These are phyloP conservation scores for Helicostylum pulchrum DNA, from an alignment of 192 early-diverging fungal genomes.

Conservation along the genomic window DNA sequence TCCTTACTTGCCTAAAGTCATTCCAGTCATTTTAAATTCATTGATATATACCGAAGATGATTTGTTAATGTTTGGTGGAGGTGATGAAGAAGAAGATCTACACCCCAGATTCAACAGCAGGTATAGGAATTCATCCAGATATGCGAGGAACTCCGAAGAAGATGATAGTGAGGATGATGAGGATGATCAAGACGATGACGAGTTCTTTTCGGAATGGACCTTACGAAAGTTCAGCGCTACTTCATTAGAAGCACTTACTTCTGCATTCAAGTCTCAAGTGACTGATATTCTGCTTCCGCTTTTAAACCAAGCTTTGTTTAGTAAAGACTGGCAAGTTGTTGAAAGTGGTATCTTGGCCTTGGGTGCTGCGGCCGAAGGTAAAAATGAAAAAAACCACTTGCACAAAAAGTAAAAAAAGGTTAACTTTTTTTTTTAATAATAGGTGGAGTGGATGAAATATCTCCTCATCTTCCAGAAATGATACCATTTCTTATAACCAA, in stretches of 20 bases:
- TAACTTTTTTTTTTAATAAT: not conserved
- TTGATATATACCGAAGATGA: constrained; percentile 97
- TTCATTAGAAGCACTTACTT: constrained; percentile 87
- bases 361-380: constrained; percentile 94
- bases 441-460: constrained; percentile 75
- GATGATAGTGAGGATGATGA: constrained; percentile 1
- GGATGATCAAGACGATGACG: constrained; percentile 8
- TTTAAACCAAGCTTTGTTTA: constrained; percentile 74
- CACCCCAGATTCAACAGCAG: too few species aligned
- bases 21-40: constrained; percentile 86
- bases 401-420: not conserved
- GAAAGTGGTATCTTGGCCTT: constrained; percentile 96
- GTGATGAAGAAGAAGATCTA: constrained; percentile 76
- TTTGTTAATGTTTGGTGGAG: constrained; percentile 61
- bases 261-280: constrained; percentile 80
- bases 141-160: constrained; percentile 39
- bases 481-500: constrained; percentile 79
- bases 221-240: constrained; percentile 96
- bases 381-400: too few species aligned
- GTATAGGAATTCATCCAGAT: too few species aligned
- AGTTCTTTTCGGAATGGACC: constrained; percentile 88
- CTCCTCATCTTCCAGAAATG: constrained; percentile 78
- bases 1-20: constrained; percentile 66
- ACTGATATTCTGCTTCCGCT: constrained; percentile 80
- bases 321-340: constrained; percentile 82